These are phyloP conservation scores for Actinomortierella wolfii DNA, from an alignment of 371 early-diverging fungal genomes.

Conservation along the genomic window DNA sequence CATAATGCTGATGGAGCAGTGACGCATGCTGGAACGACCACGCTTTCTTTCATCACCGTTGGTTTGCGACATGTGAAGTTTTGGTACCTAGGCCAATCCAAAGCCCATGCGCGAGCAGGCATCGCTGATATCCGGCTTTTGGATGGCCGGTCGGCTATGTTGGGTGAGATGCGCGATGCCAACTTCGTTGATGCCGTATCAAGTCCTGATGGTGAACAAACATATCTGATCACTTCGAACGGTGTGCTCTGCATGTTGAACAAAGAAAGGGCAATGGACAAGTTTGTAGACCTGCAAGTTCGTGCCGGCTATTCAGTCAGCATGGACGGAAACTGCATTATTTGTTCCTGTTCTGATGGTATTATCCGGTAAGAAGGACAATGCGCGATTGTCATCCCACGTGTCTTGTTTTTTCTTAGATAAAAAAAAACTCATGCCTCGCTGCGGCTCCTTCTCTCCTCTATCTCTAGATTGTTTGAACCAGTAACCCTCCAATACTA, in stretches of 20 bases:
- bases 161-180: slow-evolving; percentile 70
- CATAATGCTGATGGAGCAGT: neutral
- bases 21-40: no score
- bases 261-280: slow-evolving; percentile 68
- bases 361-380: slow-evolving; percentile 60
- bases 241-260: slow-evolving; percentile 75
- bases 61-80: slow-evolving; percentile 82
- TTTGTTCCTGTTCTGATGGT: slow-evolving; percentile 80
- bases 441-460: neutral
- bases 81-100: slow-evolving; percentile 66
- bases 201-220: slow-evolving; percentile 50
- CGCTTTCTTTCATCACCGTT: slow-evolving; percentile 69
- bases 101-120: slow-evolving; percentile 1
- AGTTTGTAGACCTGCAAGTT: slow-evolving; percentile 83
- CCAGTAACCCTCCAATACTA: slow-evolving; percentile 69
- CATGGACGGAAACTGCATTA: slow-evolving; percentile 61
- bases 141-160: slow-evolving; percentile 76
- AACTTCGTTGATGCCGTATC: slow-evolving; percentile 74
- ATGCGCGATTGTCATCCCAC: neutral
- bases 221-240: slow-evolving; percentile 71
- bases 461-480: slow-evolving; percentile 66
- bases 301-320: slow-evolving; percentile 66
- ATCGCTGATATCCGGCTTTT: slow-evolving; percentile 54
- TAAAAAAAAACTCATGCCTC: no score
- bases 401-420: neutral